These are phyloP conservation scores for Suhomyces sp. DNA, from an alignment of 805 yeast species.

Conservation along the genomic window DNA sequence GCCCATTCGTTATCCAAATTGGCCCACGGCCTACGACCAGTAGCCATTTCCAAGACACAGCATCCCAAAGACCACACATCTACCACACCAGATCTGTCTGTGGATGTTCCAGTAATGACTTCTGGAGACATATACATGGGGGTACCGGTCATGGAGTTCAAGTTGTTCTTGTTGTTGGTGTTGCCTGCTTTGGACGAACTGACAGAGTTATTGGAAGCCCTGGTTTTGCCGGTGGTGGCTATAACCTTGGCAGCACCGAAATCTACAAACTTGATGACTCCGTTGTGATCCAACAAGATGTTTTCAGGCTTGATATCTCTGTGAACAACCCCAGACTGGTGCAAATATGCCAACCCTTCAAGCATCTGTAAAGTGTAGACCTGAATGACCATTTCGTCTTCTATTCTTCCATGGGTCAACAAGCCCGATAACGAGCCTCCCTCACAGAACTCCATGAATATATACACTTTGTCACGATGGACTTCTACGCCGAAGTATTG, in stretches of 20 bases:
- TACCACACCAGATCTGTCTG: conserved; percentile 59
- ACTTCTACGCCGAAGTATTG: conserved; percentile 97
- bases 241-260: conserved; percentile 96
- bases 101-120: conserved; percentile 72
- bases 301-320: conserved; percentile 96
- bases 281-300: conserved; percentile 82
- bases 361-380: conserved; percentile 88
- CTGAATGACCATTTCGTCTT: conserved; percentile 90
- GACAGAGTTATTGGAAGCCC: conserved; percentile 12
- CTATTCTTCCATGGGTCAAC: conserved; percentile 88
- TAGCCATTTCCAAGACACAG: conserved; percentile 93
- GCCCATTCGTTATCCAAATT: conserved; percentile 97
- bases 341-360: conserved; percentile 92
- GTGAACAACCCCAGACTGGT: conserved; percentile 93
- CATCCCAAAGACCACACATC: conserved; percentile 98
- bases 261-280: conserved; percentile 92
- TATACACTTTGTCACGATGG: conserved; percentile 89
- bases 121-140: conserved; percentile 99
- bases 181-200: background rate
- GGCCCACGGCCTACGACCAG: conserved; percentile 96
- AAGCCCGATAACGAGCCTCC: conserved; percentile 89
- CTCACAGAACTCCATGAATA: conserved; percentile 97
- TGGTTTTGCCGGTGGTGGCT: conserved; percentile 55
- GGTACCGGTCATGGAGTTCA: conserved; percentile 75
- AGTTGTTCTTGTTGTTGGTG: conserved; percentile 16